Conservation (phyloP, 23 red algal genomes). For the Gracilaria domingensis region DNA sequence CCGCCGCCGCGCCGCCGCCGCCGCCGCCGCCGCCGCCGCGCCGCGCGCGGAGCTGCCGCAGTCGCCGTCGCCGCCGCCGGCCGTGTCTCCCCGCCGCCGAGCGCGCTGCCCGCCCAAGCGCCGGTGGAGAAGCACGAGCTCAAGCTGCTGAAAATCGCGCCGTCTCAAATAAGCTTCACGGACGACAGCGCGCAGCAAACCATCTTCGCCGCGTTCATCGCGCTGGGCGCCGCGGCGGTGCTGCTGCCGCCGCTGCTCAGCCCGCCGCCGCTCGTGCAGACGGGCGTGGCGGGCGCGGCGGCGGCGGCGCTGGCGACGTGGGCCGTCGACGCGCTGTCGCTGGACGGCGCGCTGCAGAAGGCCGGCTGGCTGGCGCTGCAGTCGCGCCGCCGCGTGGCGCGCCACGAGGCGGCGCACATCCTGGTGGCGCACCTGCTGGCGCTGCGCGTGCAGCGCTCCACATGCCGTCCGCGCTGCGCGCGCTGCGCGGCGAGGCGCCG, state of each 20-base stretch:
- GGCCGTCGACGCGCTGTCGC: slow-evolving; percentile 44
- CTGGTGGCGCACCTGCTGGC: slow-evolving; percentile 50
- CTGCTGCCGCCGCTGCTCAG: not conserved
- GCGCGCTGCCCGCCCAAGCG: slow-evolving; percentile 17
- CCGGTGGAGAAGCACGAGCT: not conserved
- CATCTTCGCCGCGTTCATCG: not conserved
- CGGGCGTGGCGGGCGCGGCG: slow-evolving; percentile 3
- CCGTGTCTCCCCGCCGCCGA: not conserved
- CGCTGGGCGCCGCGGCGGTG: not conserved
- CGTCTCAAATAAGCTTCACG: not conserved
- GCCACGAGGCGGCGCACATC: slow-evolving; percentile 62
- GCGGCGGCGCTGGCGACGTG: not conserved
- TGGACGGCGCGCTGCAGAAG: not conserved
- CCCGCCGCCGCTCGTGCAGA: not conserved
- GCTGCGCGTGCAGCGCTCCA: not conserved
- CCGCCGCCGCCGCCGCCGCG: not conserved
- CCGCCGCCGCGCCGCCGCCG: not conserved
- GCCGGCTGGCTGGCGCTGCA: not conserved
- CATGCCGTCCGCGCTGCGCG: not conserved
- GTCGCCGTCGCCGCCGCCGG: not conserved
- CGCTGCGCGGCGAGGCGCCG: not conserved
- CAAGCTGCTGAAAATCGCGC: not conserved
- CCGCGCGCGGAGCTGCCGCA: not conserved
- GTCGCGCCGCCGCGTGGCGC: slow-evolving; percentile 13
- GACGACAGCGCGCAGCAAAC: not conserved